Base-by-base conservation (phyloP, 306 rosid species). In the Trifolium dubium region DNA sequence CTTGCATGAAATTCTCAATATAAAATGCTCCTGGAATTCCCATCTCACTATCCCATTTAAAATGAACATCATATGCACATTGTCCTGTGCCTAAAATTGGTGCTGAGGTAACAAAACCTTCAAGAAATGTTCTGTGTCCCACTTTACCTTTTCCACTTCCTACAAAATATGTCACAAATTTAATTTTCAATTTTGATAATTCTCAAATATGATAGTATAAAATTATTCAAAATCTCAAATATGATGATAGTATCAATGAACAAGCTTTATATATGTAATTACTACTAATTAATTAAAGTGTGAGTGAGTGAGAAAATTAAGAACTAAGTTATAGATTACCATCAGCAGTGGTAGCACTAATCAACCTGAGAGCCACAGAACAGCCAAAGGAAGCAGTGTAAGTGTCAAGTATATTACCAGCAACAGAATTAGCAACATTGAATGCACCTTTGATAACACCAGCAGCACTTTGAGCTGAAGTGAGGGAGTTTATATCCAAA, bases 21-120 rank as follows among this genome's bases (percentile, higher is more conserved):
- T 72, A 9, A 71, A 89, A 79, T 10, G 92, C 96, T 32, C 86
- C 92, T 0, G 90, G 89, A 19, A 74, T 76, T 67, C 90, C 92
- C 4, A 85, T 60, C 8, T 84, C 76, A 2, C 78, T 46, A 7
- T 85, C 87, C 72, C 75, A 81, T 17, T 84, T 83, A 29, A 89
- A 87, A 46, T 56, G 55, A 9, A 89, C 75, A 17, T 28, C 51
- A 68, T 67, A 87, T 3, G 80, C 77, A 34, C 69, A 15, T 40
- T 82, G 86, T 1, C 85, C 82, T 0, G 79, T 64, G 15, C 70
- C 77, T 59, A 89, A 31, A 7, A 79, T 83, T 29, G 81, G 60
- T 30, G 71, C 43, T 5, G 87, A 76, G 3, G 79, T 63, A 29
- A 73, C 60, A 85, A 83, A 64, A 4, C 77, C 83, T 67, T 84